Evolutionary conservation across 2,329 filamentous ascomycete species (phyloP).

Genomic region (Dissoconium aciculare): DNA sequence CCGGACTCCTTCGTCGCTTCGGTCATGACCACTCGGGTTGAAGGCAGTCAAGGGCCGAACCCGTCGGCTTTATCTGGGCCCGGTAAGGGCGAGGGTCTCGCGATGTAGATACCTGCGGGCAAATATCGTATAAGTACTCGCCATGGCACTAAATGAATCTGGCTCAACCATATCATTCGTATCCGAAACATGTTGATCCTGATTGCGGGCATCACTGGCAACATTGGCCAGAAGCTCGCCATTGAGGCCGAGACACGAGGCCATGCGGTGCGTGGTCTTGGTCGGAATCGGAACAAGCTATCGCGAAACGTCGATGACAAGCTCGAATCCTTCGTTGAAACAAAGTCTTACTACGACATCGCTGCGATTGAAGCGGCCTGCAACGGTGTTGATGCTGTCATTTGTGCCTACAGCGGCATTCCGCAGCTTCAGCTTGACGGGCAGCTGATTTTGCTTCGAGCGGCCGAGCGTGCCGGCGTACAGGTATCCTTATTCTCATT

Average conservation of each 20-base stretch:
- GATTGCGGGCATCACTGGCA: slow-evolving; percentile 2
- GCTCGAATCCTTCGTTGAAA: slow-evolving; percentile 6
- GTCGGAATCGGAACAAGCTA: slow-evolving; percentile 38
- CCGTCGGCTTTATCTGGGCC: too few species aligned
- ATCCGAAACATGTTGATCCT: slow-evolving; percentile 1
- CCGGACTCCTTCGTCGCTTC: too few species aligned
- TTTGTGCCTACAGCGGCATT: slow-evolving; percentile 6
- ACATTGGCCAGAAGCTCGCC: slow-evolving; percentile 8
- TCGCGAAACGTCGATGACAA: slow-evolving; percentile 17
- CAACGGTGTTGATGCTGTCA: slow-evolving; percentile 5
- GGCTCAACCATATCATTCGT: too few species aligned
- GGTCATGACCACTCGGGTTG: too few species aligned
- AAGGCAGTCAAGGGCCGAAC: too few species aligned
- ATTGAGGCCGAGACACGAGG: slow-evolving; percentile 22
- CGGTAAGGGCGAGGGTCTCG: too few species aligned
- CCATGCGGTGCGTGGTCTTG: slow-evolving; percentile 16
- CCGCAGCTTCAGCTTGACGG: slow-evolving; percentile 8
- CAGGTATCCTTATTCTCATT: neutral
- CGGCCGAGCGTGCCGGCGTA: slow-evolving; percentile 7
- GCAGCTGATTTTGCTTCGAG: slow-evolving; percentile 6
- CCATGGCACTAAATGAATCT: too few species aligned
- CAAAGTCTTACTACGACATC: slow-evolving; percentile 6
- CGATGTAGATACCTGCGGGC: too few species aligned
- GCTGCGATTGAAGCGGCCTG: slow-evolving; percentile 6
- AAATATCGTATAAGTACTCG: too few species aligned